Evolutionary conservation across 441 rosid species (phyloP), one percentile per base, ranked within the genome.

Genomic region (Pelargonium australe): DNA sequence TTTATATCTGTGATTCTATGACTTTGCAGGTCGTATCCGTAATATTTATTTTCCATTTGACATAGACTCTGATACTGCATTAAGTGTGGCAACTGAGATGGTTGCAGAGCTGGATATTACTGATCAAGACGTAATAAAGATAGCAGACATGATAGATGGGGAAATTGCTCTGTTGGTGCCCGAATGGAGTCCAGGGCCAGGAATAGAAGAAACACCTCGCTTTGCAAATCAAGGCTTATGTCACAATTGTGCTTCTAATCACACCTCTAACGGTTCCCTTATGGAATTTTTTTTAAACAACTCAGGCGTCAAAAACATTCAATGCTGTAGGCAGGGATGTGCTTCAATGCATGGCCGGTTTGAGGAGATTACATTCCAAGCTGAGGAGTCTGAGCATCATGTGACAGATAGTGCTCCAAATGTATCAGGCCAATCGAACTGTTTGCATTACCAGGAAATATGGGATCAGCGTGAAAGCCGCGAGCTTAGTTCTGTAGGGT

Each of bases 11-110:
- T 9, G 11, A 31, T 10, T 44, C 4, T 68, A 0, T 74, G 37
- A 57, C 49, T 68, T 63, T 77, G 76, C 81, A 91, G 99, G 94
- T 68, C 82, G 71, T 51, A 80, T 88, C 19, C 80, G 97, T 45
- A 91, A 89, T 75, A 91, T 91, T 73, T 85, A 91, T 80, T 94
- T 94, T 81, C 95, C 90, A 0, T 94, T 94, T 9, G 94, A 89
- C 63, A 61, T 87, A 44, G 90, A 86, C 62, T 83, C 58, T 0
- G 99, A 94, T 69, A 88, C 95, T 47, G 97, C 99, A 34, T 73
- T 85, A 13, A 89, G 90, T 40, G 97, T 94, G 45, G 96, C 99
- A n/a, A 81, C 86, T n/a, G 99, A 94, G 81, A 91, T 94, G 99
- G 94, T 94, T 23, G 89, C 88, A 2, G 99, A 94, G 65, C 80